Evolutionary conservation across 2,329 filamentous ascomycete genomes (phyloP).

Genomic region (Thielaviopsis euricoi): DNA sequence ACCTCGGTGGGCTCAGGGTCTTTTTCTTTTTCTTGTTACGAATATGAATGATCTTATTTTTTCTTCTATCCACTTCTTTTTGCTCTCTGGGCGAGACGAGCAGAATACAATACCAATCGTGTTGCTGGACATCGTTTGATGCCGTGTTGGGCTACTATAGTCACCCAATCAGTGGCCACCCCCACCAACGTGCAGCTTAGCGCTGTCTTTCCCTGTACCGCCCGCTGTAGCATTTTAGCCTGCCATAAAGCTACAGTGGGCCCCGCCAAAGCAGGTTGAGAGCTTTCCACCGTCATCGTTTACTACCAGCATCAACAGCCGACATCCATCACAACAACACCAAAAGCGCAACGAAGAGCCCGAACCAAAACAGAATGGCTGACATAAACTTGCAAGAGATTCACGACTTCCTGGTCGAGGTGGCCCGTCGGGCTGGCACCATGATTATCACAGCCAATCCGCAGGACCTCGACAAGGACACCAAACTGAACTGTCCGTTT

Average conservation of each 20-base stretch:
- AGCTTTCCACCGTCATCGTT: too few relatives aligned
- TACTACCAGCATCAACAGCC: too few relatives aligned
- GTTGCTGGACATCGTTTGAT: background rate
- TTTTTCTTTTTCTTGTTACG: background rate
- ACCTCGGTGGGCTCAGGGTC: background rate
- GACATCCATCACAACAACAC: background rate
- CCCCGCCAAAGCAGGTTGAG: too few relatives aligned
- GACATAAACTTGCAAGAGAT: constrained; percentile 43
- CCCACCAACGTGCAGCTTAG: background rate
- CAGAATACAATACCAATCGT: too few relatives aligned
- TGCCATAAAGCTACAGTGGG: too few relatives aligned
- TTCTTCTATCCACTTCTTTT: background rate
- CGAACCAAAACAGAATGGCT: constrained; percentile 25
- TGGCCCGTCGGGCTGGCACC: constrained; percentile 46
- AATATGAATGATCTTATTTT: constrained; percentile 1
- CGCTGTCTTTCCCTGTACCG: background rate
- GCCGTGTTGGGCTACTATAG: background rate
- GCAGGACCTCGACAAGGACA: constrained; percentile 36
- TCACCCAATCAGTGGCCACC: background rate
- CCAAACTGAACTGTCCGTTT: constrained; percentile 46
- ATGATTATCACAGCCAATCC: constrained; percentile 49
- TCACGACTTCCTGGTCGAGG: constrained; percentile 40
- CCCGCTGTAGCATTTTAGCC: too few relatives aligned
- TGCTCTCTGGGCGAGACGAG: background rate
- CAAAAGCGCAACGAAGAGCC: background rate